phyloP scores from a whole-genome alignment of 805 yeast species.

The Geotrichum ghanense region DNA sequence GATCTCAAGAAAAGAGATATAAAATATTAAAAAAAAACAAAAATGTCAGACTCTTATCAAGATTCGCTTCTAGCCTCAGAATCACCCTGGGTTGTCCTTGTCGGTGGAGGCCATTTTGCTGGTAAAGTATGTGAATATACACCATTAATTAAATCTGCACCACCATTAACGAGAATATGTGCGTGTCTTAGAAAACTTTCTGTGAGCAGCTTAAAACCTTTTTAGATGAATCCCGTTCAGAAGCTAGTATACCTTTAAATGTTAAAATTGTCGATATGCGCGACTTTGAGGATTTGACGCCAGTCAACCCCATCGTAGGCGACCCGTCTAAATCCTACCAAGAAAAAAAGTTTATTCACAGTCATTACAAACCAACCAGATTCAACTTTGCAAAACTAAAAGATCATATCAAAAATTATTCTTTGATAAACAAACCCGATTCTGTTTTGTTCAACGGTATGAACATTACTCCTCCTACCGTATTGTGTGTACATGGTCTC shows the following conservation, averaged over 20 bases:
- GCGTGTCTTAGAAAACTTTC: constrained; percentile 18
- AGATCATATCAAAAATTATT: constrained; percentile 10
- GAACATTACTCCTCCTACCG: constrained; percentile 12
- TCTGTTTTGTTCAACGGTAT: constrained; percentile 12
- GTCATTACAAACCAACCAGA: constrained; percentile 14
- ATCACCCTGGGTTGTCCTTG: constrained; percentile 30
- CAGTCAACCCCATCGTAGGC: constrained; percentile 2
- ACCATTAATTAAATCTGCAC: constrained; percentile 1
- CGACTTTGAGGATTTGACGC: constrained; percentile 20
- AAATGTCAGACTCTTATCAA: too few species aligned
- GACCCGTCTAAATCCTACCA: constrained; percentile 4
- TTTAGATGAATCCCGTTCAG: not conserved
- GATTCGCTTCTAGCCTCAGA: too few species aligned
- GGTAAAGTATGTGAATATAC: constrained; percentile 34
- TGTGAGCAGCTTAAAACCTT: constrained; percentile 17
- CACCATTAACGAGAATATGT: constrained; percentile 28
- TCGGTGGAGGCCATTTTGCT: constrained; percentile 55
- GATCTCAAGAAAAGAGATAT: too few species aligned
- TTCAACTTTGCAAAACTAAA: constrained; percentile 26
- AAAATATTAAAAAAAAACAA: too few species aligned
- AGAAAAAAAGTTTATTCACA: constrained; percentile 9
- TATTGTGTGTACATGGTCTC: constrained; percentile 55
- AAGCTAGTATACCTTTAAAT: constrained; percentile 10
- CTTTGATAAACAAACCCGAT: not conserved
- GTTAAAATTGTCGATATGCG: constrained; percentile 34